Conservation (phyloP, 805 yeast species). For the Scheffersomyces ergatensis region DNA sequence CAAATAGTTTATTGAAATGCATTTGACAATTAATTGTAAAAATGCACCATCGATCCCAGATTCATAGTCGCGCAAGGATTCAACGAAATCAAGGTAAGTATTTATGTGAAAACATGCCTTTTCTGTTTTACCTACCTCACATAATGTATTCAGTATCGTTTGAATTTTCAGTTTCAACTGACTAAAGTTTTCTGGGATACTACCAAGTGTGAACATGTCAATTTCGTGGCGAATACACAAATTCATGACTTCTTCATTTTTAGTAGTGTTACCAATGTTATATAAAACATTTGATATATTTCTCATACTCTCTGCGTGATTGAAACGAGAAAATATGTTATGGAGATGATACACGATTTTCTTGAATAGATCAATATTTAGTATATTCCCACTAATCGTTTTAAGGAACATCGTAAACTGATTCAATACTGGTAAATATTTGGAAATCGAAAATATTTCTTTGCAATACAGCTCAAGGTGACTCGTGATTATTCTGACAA, state of each 20-base stretch:
- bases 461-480: too few relatives aligned
- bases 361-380: not conserved
- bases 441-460: too few relatives aligned
- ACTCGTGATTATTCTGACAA: too few relatives aligned
- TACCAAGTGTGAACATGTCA: conserved; percentile 11
- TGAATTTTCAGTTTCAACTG: conserved; percentile 22
- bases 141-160: conserved; percentile 27
- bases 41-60: conserved; percentile 3
- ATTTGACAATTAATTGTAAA: conserved; percentile 11
- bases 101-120: conserved; percentile 3
- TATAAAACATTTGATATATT: conserved; percentile 47
- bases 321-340: conserved; percentile 14
- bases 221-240: conserved; percentile 30
- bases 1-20: conserved; percentile 5
- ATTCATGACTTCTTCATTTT: conserved; percentile 11
- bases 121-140: conserved; percentile 10
- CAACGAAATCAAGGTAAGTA: conserved; percentile 3
- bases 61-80: not conserved
- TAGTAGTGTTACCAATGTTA: conserved; percentile 31
- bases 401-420: conserved; percentile 3
- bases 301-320: conserved; percentile 38
- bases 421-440: conserved; percentile 6
- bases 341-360: conserved; percentile 1
- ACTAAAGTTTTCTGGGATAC: conserved; percentile 1
- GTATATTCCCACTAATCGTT: conserved; percentile 1